Evolutionary conservation across 2,329 filamentous ascomycete species (phyloP).

Genomic region (Trichoderma polysporum): DNA sequence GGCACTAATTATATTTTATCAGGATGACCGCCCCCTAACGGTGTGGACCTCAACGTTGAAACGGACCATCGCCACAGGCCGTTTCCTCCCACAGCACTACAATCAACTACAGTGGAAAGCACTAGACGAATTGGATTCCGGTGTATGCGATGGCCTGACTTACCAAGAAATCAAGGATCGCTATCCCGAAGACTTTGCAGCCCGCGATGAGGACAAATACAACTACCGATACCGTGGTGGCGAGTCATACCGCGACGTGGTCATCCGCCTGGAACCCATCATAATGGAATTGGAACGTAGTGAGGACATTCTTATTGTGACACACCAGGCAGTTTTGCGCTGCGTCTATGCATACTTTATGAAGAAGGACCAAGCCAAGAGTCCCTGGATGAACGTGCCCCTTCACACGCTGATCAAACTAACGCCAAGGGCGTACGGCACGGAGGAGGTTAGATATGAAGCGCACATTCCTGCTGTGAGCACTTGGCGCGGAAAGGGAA

Average conservation of each 20-base stretch:
- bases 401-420: slow-evolving; percentile 96
- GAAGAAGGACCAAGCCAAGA: slow-evolving; percentile 89
- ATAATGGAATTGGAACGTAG: slow-evolving; percentile 98
- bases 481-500: slow-evolving; percentile 94
- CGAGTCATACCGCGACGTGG: slow-evolving; percentile 93
- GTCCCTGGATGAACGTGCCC: slow-evolving; percentile 98
- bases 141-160: slow-evolving; percentile 93
- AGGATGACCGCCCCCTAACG: slow-evolving; percentile 61
- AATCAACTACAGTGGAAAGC: slow-evolving; percentile 99
- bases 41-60: slow-evolving; percentile 65
- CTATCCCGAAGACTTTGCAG: slow-evolving; percentile 92
- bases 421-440: slow-evolving; percentile 90
- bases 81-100: slow-evolving; percentile 75
- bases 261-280: slow-evolving; percentile 95
- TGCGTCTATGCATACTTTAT: slow-evolving; percentile 99
- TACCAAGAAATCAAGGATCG: slow-evolving; percentile 90
- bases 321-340: slow-evolving; percentile 91
- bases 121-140: slow-evolving; percentile 92
- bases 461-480: slow-evolving; percentile 94
- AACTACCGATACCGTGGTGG: slow-evolving; percentile 98
- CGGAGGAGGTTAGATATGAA: slow-evolving; percentile 81
- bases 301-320: slow-evolving; percentile 97
- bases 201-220: slow-evolving; percentile 98
- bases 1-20: neutral
- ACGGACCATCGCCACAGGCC: slow-evolving; percentile 88